Conservation (phyloP, 2,329 filamentous ascomycete genomes). For the Cadophora sp. region DNA sequence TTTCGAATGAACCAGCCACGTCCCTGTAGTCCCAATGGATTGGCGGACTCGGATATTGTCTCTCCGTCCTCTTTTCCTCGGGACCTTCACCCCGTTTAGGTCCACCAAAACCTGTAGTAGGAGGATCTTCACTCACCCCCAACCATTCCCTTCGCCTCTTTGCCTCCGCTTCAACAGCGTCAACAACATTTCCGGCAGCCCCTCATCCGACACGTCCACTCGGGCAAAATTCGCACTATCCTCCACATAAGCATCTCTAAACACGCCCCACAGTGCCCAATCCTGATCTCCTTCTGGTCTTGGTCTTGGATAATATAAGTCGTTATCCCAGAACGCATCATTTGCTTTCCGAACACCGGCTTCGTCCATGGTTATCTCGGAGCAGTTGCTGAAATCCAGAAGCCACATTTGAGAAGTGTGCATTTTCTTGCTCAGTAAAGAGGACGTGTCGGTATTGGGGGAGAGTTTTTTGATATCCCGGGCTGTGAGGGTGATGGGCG, state of each 20-base stretch:
- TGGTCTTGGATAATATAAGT: neutral
- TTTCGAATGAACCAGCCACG: no score
- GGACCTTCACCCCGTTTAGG: no score
- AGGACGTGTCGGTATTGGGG: neutral
- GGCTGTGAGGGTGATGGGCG: neutral
- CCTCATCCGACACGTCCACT: no score
- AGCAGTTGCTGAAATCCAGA: neutral
- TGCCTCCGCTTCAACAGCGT: neutral
- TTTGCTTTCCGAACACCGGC: neutral
- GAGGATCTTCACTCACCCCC: neutral
- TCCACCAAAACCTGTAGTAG: no score
- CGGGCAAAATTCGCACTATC: neutral
- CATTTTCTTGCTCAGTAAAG: neutral
- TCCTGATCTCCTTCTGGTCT: neutral
- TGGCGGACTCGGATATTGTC: neutral
- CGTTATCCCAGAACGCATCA: neutral
- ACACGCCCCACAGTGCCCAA: neutral
- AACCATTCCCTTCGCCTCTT: neutral
- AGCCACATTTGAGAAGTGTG: neutral
- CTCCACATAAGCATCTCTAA: neutral
- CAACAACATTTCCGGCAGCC: neutral
- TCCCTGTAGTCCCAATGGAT: neutral
- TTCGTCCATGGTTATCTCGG: neutral
- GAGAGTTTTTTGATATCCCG: neutral
- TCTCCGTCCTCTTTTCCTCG: neutral